A percentile compares a stretch with the other conserved stretches of the same genome.
Evolutionary conservation across 352 stramenopile genomes (phyloP).

Genomic region (Phytophthora capsici): DNA sequence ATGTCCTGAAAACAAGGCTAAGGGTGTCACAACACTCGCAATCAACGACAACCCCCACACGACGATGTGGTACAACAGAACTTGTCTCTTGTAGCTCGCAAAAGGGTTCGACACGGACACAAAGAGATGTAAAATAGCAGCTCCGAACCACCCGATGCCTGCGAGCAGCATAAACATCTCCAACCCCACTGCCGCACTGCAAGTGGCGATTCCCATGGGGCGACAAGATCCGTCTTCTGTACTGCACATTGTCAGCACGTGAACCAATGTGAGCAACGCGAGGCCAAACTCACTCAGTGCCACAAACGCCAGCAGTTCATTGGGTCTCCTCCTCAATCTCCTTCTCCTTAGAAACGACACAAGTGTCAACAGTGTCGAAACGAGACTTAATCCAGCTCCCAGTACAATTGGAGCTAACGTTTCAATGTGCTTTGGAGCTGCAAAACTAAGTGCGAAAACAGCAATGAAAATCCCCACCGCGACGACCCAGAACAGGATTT

Average conservation of each 20-base stretch:
- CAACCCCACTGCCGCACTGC: conserved; percentile 44
- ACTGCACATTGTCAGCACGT: conserved; percentile 57
- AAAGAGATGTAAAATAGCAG: conserved; percentile 74
- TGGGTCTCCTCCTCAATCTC: conserved; percentile 51
- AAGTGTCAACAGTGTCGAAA: conserved; percentile 57
- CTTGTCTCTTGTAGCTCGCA: conserved; percentile 69
- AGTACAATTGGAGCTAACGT: conserved; percentile 54
- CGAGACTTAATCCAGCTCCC: conserved; percentile 56
- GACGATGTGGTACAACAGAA: conserved; percentile 59
- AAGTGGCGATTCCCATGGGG: conserved; percentile 44
- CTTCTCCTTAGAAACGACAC: conserved; percentile 56
- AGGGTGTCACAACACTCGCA: conserved; percentile 46
- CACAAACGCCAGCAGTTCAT: conserved; percentile 73
- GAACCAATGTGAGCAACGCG: conserved; percentile 48
- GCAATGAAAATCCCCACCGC: conserved; percentile 40
- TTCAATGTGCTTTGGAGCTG: conserved; percentile 43
- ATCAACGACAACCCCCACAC: conserved; percentile 60
- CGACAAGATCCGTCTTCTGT: conserved; percentile 38
- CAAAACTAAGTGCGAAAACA: conserved; percentile 55
- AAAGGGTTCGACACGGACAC: conserved; percentile 82
- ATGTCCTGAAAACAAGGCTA: conserved; percentile 48
- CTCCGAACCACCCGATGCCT: conserved; percentile 72
- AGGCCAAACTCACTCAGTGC: conserved; percentile 67
- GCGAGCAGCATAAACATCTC: conserved; percentile 71
- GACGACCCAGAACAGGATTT: conserved; percentile 38